These are phyloP conservation scores for Stevia rebaudiana DNA, from an alignment of 140 eudicot species.

Conservation along the genomic window DNA sequence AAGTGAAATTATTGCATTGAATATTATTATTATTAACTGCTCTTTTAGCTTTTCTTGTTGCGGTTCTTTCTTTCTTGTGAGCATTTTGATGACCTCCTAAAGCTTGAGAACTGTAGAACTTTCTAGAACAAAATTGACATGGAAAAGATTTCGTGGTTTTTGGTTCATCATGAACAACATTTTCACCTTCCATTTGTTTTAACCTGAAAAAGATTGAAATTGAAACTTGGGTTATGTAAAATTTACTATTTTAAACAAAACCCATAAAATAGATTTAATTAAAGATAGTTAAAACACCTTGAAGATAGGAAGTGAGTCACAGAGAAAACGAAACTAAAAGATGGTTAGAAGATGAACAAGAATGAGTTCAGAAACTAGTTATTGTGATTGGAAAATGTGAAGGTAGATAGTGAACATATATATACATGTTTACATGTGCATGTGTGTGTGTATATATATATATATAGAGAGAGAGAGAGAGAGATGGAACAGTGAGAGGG, in stretches of 20 bases:
- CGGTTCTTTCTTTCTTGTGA: constrained; percentile 86
- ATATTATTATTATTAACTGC: constrained; percentile 21
- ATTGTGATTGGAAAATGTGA: constrained; percentile 50
- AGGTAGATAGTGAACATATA: constrained; percentile 24
- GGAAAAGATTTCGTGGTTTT: constrained; percentile 56
- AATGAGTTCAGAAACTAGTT: constrained; percentile 28
- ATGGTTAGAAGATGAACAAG: constrained; percentile 27
- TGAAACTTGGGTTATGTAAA: constrained; percentile 3
- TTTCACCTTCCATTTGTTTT: constrained; percentile 45
- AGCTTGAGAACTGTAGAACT: constrained; percentile 91
- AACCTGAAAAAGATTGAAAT: constrained; percentile 17
- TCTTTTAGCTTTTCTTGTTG: constrained; percentile 67
- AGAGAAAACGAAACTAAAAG: constrained; percentile 19
- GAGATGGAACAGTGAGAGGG: constrained; percentile 21
- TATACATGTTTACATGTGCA: constrained; percentile 5
- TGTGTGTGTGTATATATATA: not conserved
- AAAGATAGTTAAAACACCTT: constrained; percentile 23
- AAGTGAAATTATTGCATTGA: constrained; percentile 32
- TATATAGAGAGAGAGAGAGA: constrained; percentile 3
- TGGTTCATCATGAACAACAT: constrained; percentile 25
- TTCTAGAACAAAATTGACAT: constrained; percentile 81
- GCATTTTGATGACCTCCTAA: constrained; percentile 98
- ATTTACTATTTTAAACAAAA: constrained; percentile 1
- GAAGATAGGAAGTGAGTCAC: constrained; percentile 16
- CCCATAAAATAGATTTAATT: constrained; percentile 3